phyloP scores from a whole-genome alignment of 2,329 filamentous ascomycete genomes.

The Pseudogymnoascus sp. region DNA sequence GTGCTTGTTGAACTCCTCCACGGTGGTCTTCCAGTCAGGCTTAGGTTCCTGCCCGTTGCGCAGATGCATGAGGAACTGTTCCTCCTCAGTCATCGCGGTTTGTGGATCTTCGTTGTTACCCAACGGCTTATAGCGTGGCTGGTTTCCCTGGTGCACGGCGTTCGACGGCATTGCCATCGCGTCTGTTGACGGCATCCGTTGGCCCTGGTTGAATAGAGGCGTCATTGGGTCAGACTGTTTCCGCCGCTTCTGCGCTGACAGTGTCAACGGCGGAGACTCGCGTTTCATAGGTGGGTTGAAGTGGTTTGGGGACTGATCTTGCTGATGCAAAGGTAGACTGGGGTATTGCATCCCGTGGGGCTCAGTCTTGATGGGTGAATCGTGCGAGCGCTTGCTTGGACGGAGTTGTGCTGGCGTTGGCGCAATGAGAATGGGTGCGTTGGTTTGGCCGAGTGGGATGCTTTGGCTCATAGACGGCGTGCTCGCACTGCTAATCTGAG shows the following conservation, averaged over 20 bases:
- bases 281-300: neutral
- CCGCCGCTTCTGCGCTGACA: neutral
- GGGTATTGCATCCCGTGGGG: neutral
- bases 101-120: neutral
- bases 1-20: neutral
- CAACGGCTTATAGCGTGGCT: neutral
- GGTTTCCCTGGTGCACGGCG: neutral
- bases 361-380: neutral
- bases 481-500: slow-evolving; percentile 14
- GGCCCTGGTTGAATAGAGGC: neutral
- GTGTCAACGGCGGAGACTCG: neutral
- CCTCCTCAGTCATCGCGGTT: neutral
- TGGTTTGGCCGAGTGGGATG: slow-evolving; percentile 11
- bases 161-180: neutral
- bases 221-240: neutral
- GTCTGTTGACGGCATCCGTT: neutral
- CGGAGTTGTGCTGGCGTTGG: slow-evolving; percentile 11
- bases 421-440: slow-evolving; percentile 20
- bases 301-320: neutral
- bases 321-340: neutral
- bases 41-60: neutral
- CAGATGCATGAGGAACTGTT: neutral
- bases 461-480: slow-evolving; percentile 13
- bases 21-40: slow-evolving; percentile 1
- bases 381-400: neutral